Conservation (phyloP, 352 stramenopile genomes). For the Phytopythium ostracodes region DNA sequence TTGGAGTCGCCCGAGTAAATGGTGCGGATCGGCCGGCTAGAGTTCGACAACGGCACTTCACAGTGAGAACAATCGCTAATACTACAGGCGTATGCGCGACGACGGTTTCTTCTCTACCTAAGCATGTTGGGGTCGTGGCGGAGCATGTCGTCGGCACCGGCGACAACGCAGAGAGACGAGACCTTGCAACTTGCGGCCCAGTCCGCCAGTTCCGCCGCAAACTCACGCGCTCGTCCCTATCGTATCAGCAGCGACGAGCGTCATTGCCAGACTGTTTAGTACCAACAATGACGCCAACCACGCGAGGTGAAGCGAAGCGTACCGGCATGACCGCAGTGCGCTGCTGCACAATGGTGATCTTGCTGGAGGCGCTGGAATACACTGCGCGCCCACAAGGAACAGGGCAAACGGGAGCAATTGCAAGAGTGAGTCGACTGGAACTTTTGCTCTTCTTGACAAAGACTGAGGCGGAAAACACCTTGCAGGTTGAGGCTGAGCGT, state of each 20-base stretch:
- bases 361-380: slow-evolving; percentile 54
- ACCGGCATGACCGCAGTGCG: slow-evolving; percentile 50
- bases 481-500: slow-evolving; percentile 75
- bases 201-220: slow-evolving; percentile 46
- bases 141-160: slow-evolving; percentile 78
- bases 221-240: slow-evolving; percentile 48
- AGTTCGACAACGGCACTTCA: neutral
- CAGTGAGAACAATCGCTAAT: neutral
- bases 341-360: slow-evolving; percentile 76
- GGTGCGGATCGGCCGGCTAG: slow-evolving; percentile 52
- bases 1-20: slow-evolving; percentile 34
- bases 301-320: neutral
- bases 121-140: slow-evolving; percentile 75
- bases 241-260: slow-evolving; percentile 3
- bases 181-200: slow-evolving; percentile 48
- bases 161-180: slow-evolving; percentile 45
- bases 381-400: too few species aligned
- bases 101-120: slow-evolving; percentile 20
- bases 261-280: slow-evolving; percentile 1
- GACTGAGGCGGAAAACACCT: too few species aligned
- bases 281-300: slow-evolving; percentile 5
- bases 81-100: neutral
- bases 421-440: too few species aligned
- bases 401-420: too few species aligned
- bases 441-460: neutral